Conservation (phyloP, 768 basidiomycete genomes). For the Gelatoporia subvermispora region DNA sequence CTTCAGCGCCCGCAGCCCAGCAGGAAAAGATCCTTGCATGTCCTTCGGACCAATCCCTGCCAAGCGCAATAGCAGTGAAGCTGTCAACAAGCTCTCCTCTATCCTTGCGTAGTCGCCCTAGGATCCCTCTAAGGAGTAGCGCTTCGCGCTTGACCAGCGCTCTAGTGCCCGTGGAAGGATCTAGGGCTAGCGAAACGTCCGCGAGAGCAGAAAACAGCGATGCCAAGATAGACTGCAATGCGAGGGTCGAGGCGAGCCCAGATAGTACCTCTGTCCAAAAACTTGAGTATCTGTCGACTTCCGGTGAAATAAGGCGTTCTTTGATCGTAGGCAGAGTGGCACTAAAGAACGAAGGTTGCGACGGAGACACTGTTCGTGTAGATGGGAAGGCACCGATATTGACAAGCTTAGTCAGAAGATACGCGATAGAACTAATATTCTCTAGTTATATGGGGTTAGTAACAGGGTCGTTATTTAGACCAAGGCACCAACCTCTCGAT, state of each 20-base stretch:
- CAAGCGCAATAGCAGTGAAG: conserved; percentile 42
- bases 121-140: conserved; percentile 40
- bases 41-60: conserved; percentile 54
- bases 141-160: conserved; percentile 51
- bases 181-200: conserved; percentile 25
- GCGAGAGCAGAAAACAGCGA: conserved; percentile 54
- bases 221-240: conserved; percentile 51
- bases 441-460: conserved; percentile 22
- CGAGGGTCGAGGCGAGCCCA: conserved; percentile 44
- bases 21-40: conserved; percentile 61
- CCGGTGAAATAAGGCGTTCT: conserved; percentile 26
- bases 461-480: neutral
- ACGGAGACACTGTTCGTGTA: conserved; percentile 42
- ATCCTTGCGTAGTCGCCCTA: conserved; percentile 46
- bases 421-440: conserved; percentile 39
- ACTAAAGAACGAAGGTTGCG: conserved; percentile 69
- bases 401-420: conserved; percentile 61
- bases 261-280: conserved; percentile 46
- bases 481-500: conserved; percentile 35
- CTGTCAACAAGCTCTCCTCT: conserved; percentile 50
- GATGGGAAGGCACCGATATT: conserved; percentile 63
- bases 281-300: conserved; percentile 34
- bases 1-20: conserved; percentile 54
- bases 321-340: conserved; percentile 47
- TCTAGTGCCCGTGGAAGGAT: conserved; percentile 30